A percentile compares a stretch with the other conserved stretches of the same genome.
Conservation (phyloP, 306 rosid species). For the Castanospermum australe region DNA sequence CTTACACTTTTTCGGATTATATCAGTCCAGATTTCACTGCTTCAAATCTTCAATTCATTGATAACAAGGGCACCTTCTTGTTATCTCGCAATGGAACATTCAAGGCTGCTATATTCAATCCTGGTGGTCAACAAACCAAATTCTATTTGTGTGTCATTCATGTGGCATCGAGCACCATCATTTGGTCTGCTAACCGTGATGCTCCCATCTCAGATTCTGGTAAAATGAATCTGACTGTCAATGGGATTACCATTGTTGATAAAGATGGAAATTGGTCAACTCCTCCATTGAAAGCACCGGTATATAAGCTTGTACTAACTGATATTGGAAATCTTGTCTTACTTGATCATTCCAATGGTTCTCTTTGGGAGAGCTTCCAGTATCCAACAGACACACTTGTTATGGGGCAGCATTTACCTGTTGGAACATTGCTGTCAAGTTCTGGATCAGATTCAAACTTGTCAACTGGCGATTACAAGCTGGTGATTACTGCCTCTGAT, state of each 20-base stretch:
- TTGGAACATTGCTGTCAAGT: constrained; percentile 53
- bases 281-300: constrained; percentile 51
- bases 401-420: constrained; percentile 61
- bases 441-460: constrained; percentile 45
- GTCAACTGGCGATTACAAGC: constrained; percentile 58
- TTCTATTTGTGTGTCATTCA: constrained; percentile 79
- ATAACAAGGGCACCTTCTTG: constrained; percentile 63
- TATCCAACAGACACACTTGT: constrained; percentile 89
- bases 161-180: constrained; percentile 55
- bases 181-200: constrained; percentile 81
- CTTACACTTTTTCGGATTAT: constrained; percentile 39
- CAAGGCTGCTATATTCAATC: constrained; percentile 63
- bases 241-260: constrained; percentile 54
- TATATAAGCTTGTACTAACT: constrained; percentile 46
- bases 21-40: constrained; percentile 61
- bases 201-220: constrained; percentile 62
- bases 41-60: constrained; percentile 50
- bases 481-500: constrained; percentile 54
- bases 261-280: constrained; percentile 71
- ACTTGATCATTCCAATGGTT: constrained; percentile 57
- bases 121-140: constrained; percentile 42
- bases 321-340: constrained; percentile 80
- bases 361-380: constrained; percentile 91
- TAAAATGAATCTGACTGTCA: constrained; percentile 43
- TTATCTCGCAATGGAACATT: constrained; percentile 59